Conservation (phyloP, 2,329 filamentous ascomycete genomes). For the Dothistroma septosporum region DNA sequence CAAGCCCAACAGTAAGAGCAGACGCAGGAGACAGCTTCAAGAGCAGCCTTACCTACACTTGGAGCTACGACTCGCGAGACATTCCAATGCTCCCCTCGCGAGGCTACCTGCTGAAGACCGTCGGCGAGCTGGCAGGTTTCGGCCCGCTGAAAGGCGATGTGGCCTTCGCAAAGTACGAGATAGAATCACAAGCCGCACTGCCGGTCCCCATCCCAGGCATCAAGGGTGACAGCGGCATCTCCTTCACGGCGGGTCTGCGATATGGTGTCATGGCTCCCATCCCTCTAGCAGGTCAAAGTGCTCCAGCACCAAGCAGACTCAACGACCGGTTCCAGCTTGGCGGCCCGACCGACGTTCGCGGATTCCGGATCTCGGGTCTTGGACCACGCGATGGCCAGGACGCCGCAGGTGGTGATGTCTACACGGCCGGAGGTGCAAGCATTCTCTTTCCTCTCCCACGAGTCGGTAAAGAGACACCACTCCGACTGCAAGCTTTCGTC, state of each 20-base stretch:
- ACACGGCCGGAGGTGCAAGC: slow-evolving; percentile 82
- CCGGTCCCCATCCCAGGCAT: slow-evolving; percentile 68
- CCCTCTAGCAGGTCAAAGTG: slow-evolving; percentile 54
- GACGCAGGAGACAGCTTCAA: slow-evolving; percentile 92
- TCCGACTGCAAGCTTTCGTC: slow-evolving; percentile 84
- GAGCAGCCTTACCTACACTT: slow-evolving; percentile 77
- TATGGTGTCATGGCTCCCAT: slow-evolving; percentile 81
- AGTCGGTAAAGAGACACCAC: slow-evolving; percentile 73
- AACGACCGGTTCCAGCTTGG: slow-evolving; percentile 96
- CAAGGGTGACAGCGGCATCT: slow-evolving; percentile 69
- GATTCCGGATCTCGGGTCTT: slow-evolving; percentile 84
- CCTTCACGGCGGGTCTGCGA: slow-evolving; percentile 75
- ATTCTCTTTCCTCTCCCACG: slow-evolving; percentile 80
- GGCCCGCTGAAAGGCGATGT: slow-evolving; percentile 79
- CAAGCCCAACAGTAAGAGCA: slow-evolving; percentile 73
- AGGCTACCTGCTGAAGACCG: slow-evolving; percentile 57
- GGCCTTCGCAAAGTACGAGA: slow-evolving; percentile 87
- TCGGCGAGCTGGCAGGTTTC: slow-evolving; percentile 20
- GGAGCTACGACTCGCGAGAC: slow-evolving; percentile 74
- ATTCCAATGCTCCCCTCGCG: slow-evolving; percentile 76
- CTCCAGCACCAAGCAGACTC: slow-evolving; percentile 67
- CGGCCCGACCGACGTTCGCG: slow-evolving; percentile 88
- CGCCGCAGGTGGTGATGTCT: slow-evolving; percentile 85
- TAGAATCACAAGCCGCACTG: slow-evolving; percentile 73
- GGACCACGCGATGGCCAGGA: slow-evolving; percentile 83